Conservation (phyloP, 352 stramenopile species). For the Globisporangium spinosum region DNA sequence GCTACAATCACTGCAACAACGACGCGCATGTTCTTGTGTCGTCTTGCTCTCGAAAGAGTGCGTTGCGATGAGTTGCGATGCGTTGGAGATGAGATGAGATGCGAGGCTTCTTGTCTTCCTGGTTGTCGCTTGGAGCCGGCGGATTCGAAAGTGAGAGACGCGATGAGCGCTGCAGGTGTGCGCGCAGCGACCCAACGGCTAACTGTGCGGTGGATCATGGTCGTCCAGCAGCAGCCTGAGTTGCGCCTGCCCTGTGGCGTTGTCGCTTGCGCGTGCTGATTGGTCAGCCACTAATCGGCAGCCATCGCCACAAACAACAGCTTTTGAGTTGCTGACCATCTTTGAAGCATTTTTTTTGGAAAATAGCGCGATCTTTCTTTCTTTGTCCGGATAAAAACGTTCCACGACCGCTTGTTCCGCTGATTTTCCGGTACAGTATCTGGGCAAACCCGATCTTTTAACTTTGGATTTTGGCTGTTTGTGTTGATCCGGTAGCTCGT, state of each 20-base stretch:
- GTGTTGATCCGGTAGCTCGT: too few species aligned
- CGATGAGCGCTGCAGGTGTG: neutral
- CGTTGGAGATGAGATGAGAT: too few species aligned
- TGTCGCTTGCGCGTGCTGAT: neutral
- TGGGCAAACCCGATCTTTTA: neutral
- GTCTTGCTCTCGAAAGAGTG: neutral
- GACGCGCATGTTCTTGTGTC: neutral
- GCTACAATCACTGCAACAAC: constrained; percentile 1
- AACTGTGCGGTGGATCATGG: neutral
- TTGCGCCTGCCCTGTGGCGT: neutral
- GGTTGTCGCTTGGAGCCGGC: constrained; percentile 4
- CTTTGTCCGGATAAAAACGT: constrained; percentile 2
- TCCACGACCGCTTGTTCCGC: constrained; percentile 1
- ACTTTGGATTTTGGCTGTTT: too few species aligned
- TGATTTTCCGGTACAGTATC: neutral
- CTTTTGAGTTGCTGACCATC: neutral
- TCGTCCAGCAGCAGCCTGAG: neutral
- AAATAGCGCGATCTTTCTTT: neutral
- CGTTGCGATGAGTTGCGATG: neutral
- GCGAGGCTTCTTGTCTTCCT: neutral
- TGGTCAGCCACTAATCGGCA: neutral
- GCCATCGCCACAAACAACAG: neutral
- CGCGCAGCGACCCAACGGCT: neutral
- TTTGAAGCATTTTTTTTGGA: neutral
- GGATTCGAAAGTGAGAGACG: constrained; percentile 3